Evolutionary conservation across 257 asterid genomes (phyloP).

Genomic region (Salvia rosmarinus): DNA sequence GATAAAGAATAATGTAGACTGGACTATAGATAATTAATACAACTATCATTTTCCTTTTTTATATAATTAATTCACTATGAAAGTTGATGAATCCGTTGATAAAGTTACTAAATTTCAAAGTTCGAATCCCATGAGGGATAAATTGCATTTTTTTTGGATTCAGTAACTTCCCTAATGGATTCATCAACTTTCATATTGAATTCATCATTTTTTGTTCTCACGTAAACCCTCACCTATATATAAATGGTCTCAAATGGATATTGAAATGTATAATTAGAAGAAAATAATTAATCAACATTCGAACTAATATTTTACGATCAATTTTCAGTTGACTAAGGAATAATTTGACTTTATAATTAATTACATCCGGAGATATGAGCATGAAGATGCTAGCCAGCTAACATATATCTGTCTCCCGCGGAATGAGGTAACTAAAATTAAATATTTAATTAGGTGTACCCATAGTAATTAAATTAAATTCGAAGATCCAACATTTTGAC

Average conservation of each 20-base stretch:
- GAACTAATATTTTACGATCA: not conserved
- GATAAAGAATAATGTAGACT: constrained; percentile 31
- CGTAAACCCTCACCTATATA: no score
- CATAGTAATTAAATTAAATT: constrained; percentile 18
- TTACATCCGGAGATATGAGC: not conserved
- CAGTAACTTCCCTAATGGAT: no score
- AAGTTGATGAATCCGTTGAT: no score
- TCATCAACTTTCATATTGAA: no score
- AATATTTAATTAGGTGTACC: constrained; percentile 15
- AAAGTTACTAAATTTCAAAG: no score
- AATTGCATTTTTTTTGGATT: no score
- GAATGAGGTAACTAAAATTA: constrained; percentile 1
- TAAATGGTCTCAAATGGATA: no score
- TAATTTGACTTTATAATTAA: not conserved
- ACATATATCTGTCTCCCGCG: constrained; percentile 29
- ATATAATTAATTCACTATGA: no score
- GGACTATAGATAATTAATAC: not conserved
- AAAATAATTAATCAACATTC: not conserved
- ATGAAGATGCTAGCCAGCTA: constrained; percentile 36
- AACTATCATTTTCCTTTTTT: not conserved
- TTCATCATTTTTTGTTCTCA: no score
- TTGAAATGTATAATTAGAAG: not conserved
- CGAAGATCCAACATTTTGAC: not conserved
- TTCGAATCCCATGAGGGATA: no score
- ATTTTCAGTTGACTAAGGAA: constrained; percentile 13